phyloP scores from a whole-genome alignment of 495 filamentous ascomycete genomes.

The Cladorrhinum samala region DNA sequence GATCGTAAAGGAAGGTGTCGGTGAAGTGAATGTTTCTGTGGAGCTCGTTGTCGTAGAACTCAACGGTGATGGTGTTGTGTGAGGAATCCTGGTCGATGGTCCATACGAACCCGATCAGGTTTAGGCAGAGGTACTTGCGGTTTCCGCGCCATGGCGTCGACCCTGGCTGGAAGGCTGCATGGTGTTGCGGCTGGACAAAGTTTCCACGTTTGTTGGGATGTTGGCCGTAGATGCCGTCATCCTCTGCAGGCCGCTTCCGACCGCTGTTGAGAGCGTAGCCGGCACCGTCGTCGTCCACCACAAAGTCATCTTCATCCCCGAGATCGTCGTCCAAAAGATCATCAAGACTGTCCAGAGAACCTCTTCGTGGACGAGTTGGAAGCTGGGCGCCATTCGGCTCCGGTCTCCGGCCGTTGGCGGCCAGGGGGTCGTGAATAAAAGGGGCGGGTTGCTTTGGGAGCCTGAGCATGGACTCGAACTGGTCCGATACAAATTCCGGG shows the following conservation, averaged over 20 bases:
- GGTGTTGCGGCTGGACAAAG: constrained; percentile 60
- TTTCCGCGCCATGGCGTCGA: constrained; percentile 95
- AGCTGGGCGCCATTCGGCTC: constrained; percentile 51
- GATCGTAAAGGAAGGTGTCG: constrained; percentile 90
- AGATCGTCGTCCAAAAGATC: constrained; percentile 56
- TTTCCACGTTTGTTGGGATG: constrained; percentile 39
- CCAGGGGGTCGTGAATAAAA: constrained; percentile 73
- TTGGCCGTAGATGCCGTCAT: constrained; percentile 31
- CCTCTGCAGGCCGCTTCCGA: constrained; percentile 59
- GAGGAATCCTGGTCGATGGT: constrained; percentile 84
- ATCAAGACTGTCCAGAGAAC: constrained; percentile 42
- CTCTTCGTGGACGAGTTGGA: constrained; percentile 33
- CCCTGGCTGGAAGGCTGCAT: constrained; percentile 83
- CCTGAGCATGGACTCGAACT: constrained; percentile 54
- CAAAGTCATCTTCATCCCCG: constrained; percentile 68
- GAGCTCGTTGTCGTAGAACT: constrained; percentile 90
- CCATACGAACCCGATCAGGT: constrained; percentile 91
- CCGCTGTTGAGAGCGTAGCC: constrained; percentile 71
- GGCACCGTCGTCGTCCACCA: constrained; percentile 92
- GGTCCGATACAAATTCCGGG: constrained; percentile 66
- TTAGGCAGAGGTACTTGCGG: constrained; percentile 85
- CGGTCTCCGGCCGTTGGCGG: constrained; percentile 54
- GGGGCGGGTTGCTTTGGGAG: constrained; percentile 65
- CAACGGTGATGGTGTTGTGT: constrained; percentile 91
- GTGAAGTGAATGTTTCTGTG: constrained; percentile 97